Evolutionary conservation across 179 eudicot species (phyloP).

Genomic region (Silene coronaria): DNA sequence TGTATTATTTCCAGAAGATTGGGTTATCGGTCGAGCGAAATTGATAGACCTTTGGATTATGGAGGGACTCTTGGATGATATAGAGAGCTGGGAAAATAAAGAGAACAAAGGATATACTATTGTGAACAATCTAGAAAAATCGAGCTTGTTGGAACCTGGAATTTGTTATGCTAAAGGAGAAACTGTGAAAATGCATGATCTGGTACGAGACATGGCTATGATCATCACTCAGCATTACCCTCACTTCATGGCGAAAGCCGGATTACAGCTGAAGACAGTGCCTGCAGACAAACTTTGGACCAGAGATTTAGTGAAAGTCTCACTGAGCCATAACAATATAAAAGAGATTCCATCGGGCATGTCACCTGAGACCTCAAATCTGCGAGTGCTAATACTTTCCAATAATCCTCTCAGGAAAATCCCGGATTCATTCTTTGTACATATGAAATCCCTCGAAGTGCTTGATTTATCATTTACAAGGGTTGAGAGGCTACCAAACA

Average conservation of each 20-base stretch:
- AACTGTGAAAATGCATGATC: constrained; percentile 21
- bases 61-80: constrained; percentile 17
- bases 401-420: background rate
- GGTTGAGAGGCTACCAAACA: constrained; percentile 16
- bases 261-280: background rate
- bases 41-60: constrained; percentile 9
- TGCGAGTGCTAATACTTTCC: constrained; percentile 8
- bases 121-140: background rate
- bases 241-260: constrained; percentile 13
- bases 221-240: background rate
- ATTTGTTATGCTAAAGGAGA: too few relatives aligned
- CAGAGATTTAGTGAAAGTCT: constrained; percentile 13
- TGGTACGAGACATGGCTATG: constrained; percentile 18
- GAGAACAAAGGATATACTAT: constrained; percentile 11
- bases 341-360: constrained; percentile 5
- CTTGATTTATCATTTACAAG: constrained; percentile 15
- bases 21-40: background rate
- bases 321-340: background rate
- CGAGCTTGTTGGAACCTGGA: constrained; percentile 11
- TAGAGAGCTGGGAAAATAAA: background rate
- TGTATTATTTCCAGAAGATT: constrained; percentile 10
- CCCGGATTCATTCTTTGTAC: too few relatives aligned
- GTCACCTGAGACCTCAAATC: constrained; percentile 10
- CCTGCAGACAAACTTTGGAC: constrained; percentile 17
- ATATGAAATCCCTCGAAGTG: constrained; percentile 20